Percentiles rank a stretch among this genome's conserved stretches.
Evolutionary conservation across 805 yeast genomes (phyloP).

Genomic region (Starmerella apis): DNA sequence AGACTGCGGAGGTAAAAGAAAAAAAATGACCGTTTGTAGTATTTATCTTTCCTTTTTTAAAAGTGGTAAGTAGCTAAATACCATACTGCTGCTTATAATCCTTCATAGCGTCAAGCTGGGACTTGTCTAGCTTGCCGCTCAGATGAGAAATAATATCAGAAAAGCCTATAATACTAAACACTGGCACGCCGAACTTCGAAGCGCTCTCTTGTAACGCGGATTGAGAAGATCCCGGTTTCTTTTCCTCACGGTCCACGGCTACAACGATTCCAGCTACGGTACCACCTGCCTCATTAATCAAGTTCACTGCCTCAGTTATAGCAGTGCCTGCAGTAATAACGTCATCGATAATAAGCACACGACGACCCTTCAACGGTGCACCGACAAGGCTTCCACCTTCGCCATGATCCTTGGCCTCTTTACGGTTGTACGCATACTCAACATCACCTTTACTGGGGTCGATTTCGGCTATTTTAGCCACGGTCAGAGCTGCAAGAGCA

Average conservation of each 20-base stretch:
- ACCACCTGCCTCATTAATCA: conserved; percentile 62
- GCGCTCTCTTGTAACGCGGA: conserved; percentile 79
- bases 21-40: neutral
- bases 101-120: conserved; percentile 26
- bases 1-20: conserved; percentile 13
- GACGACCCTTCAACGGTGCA: conserved; percentile 56
- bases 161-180: conserved; percentile 66
- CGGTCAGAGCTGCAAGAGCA: conserved; percentile 86
- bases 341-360: conserved; percentile 81
- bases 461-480: conserved; percentile 82
- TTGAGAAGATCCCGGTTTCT: conserved; percentile 52
- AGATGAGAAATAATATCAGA: conserved; percentile 61
- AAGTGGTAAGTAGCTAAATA: conserved; percentile 10
- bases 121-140: conserved; percentile 27
- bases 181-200: conserved; percentile 66
- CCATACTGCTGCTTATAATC: conserved; percentile 30
- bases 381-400: conserved; percentile 97
- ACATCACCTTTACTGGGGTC: conserved; percentile 55
- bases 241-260: conserved; percentile 91
- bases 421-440: conserved; percentile 91
- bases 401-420: conserved; percentile 83
- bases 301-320: conserved; percentile 80
- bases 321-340: conserved; percentile 99
- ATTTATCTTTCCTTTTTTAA: neutral
- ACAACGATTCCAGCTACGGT: conserved; percentile 72